Evolutionary conservation across 208 protist genomes (phyloP), one percentile per base, ranked within the genome.

Genomic region (Leishmania turanica): DNA sequence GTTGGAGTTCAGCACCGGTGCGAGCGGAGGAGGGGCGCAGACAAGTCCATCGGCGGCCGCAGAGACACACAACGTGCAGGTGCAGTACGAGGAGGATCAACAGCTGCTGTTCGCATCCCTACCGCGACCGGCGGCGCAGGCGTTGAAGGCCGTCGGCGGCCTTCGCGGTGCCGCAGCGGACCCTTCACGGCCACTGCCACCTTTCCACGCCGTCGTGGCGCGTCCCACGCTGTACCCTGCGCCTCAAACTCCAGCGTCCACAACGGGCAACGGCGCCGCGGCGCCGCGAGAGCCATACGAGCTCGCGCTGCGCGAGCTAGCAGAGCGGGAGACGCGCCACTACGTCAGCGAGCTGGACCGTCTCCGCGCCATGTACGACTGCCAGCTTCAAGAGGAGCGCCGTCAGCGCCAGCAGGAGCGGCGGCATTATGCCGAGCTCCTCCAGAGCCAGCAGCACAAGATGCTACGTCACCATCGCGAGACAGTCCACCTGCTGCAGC

Each of bases 341-440:
- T 89, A 88, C 87, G 70, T 92, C 64, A 78, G 80, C 34, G 90
- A 96, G 77, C 75, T 96, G 51, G 78, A 84, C 70, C 91, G 87
- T 2, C 75, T 93, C 9, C 85, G 79, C 3, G 82, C 83, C 27
- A 47, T 75, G 47, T 89, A 92, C 82, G 79, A 86, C 34, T 79
- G 65, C 15, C 68, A 90, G 65, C 82, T 91, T 5, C 79, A 90
- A 53, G 85, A 92, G 37, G 92, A 95, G 75, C 58, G 81, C 19
- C 58, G 79, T 53, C 83, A 92, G 76, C 91, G 91, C 15, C 72
- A 64, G 47, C 75, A 86, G 34, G 94, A 97, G 82, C 87, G 84
- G 24, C 84, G 60, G 2, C 91, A 92, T 45, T 96, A 94, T 81
- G 80, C 75, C n/a, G 82, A 90, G 27, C 77, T 92, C 1, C 86